Percentiles rank a stretch among this genome's conserved stretches.
Evolutionary conservation across 2,329 filamentous ascomycete species (phyloP).

Genomic region (Monilinia aucupariae): DNA sequence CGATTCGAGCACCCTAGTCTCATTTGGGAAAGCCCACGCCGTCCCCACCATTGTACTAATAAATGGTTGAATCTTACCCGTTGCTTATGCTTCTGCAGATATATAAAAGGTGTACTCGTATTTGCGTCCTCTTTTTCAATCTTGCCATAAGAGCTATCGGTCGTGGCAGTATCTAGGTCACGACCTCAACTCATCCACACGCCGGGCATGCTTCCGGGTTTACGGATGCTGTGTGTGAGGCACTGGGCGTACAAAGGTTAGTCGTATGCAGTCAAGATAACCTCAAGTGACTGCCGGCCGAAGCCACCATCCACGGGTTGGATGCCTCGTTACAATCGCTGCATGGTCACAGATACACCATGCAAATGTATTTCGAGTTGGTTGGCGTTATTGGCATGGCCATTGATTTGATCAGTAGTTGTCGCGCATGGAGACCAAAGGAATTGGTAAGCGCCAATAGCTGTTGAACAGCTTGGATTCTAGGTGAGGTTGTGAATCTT

Average conservation of each 20-base stretch:
- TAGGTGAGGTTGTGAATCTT: background rate
- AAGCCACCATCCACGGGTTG: slow-evolving; percentile 2
- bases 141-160: background rate
- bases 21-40: too few species aligned
- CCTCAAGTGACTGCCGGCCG: background rate
- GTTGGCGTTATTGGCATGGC: background rate
- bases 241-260: slow-evolving; percentile 3
- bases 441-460: slow-evolving; percentile 11
- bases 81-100: too few species aligned
- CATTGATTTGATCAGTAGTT: background rate
- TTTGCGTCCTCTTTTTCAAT: background rate
- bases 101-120: background rate
- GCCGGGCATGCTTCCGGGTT: background rate
- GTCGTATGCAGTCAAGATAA: background rate
- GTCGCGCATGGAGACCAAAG: background rate
- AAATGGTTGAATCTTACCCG: too few species aligned
- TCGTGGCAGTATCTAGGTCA: background rate
- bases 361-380: background rate
- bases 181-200: background rate
- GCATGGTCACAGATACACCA: background rate
- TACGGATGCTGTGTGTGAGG: background rate
- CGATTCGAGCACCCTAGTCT: too few species aligned
- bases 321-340: background rate
- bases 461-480: background rate
- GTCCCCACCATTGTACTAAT: too few species aligned